Evolutionary conservation across 495 filamentous ascomycete species (phyloP).

Genomic region (Penicillium atrosanguineum): DNA sequence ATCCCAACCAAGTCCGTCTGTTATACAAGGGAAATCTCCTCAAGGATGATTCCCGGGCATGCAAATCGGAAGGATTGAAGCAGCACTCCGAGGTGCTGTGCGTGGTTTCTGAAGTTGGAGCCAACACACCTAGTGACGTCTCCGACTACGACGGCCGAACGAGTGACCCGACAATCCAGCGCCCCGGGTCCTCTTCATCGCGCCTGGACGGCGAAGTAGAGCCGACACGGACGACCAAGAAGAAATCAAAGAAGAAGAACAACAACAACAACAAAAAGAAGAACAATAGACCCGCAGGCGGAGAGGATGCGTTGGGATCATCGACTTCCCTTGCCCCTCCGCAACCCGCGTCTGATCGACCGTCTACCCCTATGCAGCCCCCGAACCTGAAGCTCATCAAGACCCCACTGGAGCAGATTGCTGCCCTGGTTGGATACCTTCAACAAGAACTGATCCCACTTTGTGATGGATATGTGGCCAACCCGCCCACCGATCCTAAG

Average conservation of each 20-base stretch:
- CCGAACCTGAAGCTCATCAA: slow-evolving; percentile 37
- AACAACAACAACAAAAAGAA: slow-evolving; percentile 39
- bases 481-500: slow-evolving; percentile 68
- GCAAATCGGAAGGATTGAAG: slow-evolving; percentile 73
- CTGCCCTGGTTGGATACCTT: slow-evolving; percentile 64
- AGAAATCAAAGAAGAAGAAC: slow-evolving; percentile 33
- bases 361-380: slow-evolving; percentile 25
- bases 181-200: slow-evolving; percentile 18
- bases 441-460: slow-evolving; percentile 63
- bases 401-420: slow-evolving; percentile 67
- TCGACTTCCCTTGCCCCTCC: slow-evolving; percentile 14
- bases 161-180: slow-evolving; percentile 9
- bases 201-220: slow-evolving; percentile 30
- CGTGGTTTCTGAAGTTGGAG: slow-evolving; percentile 55
- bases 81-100: slow-evolving; percentile 74
- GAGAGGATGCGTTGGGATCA: slow-evolving; percentile 10
- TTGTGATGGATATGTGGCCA: slow-evolving; percentile 59
- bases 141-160: slow-evolving; percentile 40
- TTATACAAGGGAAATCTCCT: slow-evolving; percentile 81
- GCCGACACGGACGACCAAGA: slow-evolving; percentile 20
- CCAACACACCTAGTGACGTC: slow-evolving; percentile 47
- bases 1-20: slow-evolving; percentile 64
- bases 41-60: slow-evolving; percentile 60
- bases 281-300: slow-evolving; percentile 34
- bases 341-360: slow-evolving; percentile 22